Evolutionary conservation across 2,329 filamentous ascomycete genomes (phyloP).

Genomic region (Colletotrichum kahawae): DNA sequence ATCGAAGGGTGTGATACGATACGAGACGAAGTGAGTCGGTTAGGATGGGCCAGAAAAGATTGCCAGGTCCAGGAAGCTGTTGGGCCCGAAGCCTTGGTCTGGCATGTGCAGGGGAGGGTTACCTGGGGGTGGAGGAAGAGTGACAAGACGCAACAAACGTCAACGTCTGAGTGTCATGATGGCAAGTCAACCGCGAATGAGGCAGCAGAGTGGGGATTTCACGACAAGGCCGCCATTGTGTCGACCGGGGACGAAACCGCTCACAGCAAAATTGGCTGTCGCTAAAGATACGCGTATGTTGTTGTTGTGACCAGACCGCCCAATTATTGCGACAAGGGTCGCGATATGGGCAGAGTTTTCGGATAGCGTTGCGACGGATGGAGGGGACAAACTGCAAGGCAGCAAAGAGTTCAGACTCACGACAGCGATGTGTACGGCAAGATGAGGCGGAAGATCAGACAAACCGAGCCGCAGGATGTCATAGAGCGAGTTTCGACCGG

Average conservation of each 20-base stretch:
- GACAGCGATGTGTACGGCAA: background rate
- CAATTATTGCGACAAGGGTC: background rate
- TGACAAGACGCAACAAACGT: background rate
- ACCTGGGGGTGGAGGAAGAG: background rate
- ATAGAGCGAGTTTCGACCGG: conserved; percentile 13
- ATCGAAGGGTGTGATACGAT: background rate
- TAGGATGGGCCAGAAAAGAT: background rate
- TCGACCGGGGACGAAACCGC: background rate
- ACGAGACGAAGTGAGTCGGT: conserved; percentile 6
- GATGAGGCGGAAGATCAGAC: conserved; percentile 21
- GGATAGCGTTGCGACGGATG: background rate
- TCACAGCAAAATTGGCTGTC: background rate
- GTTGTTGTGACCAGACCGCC: background rate
- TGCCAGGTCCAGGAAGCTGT: background rate
- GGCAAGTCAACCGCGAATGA: background rate
- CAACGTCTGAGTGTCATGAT: background rate
- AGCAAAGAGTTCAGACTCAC: background rate
- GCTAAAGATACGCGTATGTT: background rate
- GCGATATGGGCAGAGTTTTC: background rate
- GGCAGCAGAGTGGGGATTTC: background rate
- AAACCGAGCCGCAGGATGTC: conserved; percentile 17
- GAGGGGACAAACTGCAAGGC: background rate
- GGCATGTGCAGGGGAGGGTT: background rate
- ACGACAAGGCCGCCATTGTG: background rate
- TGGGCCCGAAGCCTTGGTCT: background rate